phyloP scores from a whole-genome alignment of 192 early-diverging fungal genomes.

The Gamsiella multidivaricata region DNA sequence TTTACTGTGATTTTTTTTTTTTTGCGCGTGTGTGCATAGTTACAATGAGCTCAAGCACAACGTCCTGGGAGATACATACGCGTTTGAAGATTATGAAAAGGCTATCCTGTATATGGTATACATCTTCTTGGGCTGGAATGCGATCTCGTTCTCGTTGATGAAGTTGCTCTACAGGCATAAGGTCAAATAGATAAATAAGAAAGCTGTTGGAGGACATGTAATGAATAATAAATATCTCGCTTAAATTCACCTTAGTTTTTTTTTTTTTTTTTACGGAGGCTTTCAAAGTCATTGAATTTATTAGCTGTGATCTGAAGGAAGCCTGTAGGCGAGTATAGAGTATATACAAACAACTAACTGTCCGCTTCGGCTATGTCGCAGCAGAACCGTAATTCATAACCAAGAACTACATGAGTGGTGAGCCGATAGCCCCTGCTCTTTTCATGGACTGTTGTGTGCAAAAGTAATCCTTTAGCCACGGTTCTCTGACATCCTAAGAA shows the following conservation, averaged over 20 bases:
- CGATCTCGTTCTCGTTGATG: slow-evolving; percentile 28
- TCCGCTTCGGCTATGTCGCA: no score
- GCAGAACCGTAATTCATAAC: no score
- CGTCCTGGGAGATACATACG: slow-evolving; percentile 20
- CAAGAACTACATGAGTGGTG: no score
- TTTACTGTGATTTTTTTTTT: not conserved
- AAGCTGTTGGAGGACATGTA: not conserved
- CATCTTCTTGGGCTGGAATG: slow-evolving; percentile 39
- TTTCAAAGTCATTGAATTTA: no score
- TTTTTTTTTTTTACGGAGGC: slow-evolving; percentile 2
- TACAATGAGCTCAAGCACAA: slow-evolving; percentile 44
- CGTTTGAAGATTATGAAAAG: slow-evolving; percentile 35
- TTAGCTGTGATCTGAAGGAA: no score
- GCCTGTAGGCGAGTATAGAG: no score
- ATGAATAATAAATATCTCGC: not conserved
- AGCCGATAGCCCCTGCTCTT: no score
- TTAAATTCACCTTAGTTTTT: not conserved
- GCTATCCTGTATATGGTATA: slow-evolving; percentile 38
- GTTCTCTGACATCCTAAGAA: no score
- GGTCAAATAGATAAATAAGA: slow-evolving; percentile 30
- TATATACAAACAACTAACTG: no score
- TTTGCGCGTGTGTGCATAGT: not conserved
- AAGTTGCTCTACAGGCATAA: slow-evolving; percentile 46
- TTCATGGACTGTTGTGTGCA: no score
- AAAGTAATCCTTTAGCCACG: no score